Percentiles rank a stretch among this genome's conserved stretches.
Evolutionary conservation across 2,329 filamentous ascomycete genomes (phyloP).

Genomic region (Pleurostoma richardsiae): DNA sequence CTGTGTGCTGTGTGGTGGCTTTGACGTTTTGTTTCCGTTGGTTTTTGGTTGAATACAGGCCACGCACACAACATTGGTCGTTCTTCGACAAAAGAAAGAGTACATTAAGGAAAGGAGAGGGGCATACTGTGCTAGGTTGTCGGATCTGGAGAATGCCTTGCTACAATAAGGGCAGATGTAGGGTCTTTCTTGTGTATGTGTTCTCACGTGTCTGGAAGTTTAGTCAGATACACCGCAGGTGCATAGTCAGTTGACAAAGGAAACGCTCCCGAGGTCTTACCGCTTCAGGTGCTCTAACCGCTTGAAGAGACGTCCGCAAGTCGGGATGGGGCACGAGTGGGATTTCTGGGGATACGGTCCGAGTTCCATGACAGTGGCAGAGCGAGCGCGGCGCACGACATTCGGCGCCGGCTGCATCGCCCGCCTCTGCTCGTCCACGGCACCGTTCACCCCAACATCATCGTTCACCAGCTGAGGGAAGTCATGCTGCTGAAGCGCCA

Average conservation of each 20-base stretch:
- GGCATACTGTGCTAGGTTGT: constrained; percentile 95
- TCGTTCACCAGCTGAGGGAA: constrained; percentile 59
- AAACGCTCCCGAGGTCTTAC: constrained; percentile 57
- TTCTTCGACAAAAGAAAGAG: constrained; percentile 24
- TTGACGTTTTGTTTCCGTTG: constrained; percentile 18
- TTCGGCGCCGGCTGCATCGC: constrained; percentile 67
- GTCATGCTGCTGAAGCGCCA: constrained; percentile 67
- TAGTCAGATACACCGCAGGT: constrained; percentile 40
- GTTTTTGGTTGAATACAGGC: constrained; percentile 26
- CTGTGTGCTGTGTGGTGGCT: constrained; percentile 24
- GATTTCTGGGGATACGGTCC: constrained; percentile 97
- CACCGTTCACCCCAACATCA: constrained; percentile 53
- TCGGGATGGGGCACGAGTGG: constrained; percentile 98
- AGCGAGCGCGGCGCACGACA: constrained; percentile 83
- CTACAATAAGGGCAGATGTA: constrained; percentile 97
- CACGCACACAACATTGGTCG: constrained; percentile 35
- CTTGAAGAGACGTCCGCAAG: constrained; percentile 96
- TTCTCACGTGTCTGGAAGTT: constrained; percentile 85
- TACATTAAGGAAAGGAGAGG: constrained; percentile 30
- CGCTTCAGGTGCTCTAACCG: constrained; percentile 98
- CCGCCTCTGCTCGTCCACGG: constrained; percentile 59
- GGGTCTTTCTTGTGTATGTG: constrained; percentile 97
- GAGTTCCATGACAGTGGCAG: constrained; percentile 93
- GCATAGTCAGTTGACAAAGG: constrained; percentile 28
- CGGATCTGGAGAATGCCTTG: constrained; percentile 97